Percentiles rank a stretch among this genome's conserved stretches.
These are phyloP conservation scores for Trypanosoma brucei DNA, from an alignment of 208 protist genomes.

Conservation along the genomic window DNA sequence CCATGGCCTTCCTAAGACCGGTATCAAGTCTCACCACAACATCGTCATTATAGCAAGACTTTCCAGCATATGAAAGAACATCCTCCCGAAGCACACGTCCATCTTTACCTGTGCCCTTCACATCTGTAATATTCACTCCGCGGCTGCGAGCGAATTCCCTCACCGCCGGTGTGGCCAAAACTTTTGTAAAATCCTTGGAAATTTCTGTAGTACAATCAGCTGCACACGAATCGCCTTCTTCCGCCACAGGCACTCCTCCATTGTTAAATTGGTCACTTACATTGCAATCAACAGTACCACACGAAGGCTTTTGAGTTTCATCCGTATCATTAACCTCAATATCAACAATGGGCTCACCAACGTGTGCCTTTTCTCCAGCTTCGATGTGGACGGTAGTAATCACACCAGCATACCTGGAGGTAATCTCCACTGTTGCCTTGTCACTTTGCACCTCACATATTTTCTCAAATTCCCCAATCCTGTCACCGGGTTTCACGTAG, in stretches of 20 bases:
- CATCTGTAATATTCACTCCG: slow-evolving; percentile 61
- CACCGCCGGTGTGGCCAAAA: slow-evolving; percentile 90
- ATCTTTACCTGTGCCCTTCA: slow-evolving; percentile 64
- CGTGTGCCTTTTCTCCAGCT: slow-evolving; percentile 76
- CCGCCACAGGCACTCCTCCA: neutral
- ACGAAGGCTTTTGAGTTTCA: neutral
- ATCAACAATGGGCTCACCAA: slow-evolving; percentile 85
- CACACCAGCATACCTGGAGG: slow-evolving; percentile 83
- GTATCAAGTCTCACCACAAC: slow-evolving; percentile 31
- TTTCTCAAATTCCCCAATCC: slow-evolving; percentile 89
- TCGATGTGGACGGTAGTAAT: slow-evolving; percentile 81
- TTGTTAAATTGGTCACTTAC: neutral
- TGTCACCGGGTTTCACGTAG: slow-evolving; percentile 88
- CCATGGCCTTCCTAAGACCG: slow-evolving; percentile 81
- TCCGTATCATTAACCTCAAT: slow-evolving; percentile 56
- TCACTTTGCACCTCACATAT: slow-evolving; percentile 95
- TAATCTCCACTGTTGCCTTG: slow-evolving; percentile 94
- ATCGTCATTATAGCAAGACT: slow-evolving; percentile 11
- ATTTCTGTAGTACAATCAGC: neutral
- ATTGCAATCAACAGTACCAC: neutral
- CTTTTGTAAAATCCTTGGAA: slow-evolving; percentile 22
- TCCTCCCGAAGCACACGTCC: slow-evolving; percentile 93
- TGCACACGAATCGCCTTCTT: neutral
- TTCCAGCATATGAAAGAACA: slow-evolving; percentile 31
- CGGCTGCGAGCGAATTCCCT: slow-evolving; percentile 81